Percentiles rank a stretch among this genome's conserved stretches.
Conservation (phyloP, 352 stramenopile species). For the Sclerospora graminicola region DNA sequence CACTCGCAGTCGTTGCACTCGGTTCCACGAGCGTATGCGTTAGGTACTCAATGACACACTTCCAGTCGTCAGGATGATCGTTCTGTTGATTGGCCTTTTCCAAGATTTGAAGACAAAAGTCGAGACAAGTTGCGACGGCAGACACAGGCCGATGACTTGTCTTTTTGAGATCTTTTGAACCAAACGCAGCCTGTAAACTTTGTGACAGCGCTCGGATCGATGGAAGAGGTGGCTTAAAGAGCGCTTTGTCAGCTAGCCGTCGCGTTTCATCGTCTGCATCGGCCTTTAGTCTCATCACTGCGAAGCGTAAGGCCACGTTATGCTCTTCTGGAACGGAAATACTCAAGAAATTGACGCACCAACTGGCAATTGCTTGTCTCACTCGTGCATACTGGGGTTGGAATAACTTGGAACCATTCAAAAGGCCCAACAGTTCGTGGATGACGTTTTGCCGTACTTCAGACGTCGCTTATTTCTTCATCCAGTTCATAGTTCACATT, state of each 20-base stretch:
- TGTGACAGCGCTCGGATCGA: conserved; percentile 17
- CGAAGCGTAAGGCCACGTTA: conserved; percentile 44
- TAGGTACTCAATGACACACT: too few species aligned
- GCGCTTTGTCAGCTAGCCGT: conserved; percentile 23
- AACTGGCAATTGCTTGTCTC: conserved; percentile 43
- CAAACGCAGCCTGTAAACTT: conserved; percentile 17
- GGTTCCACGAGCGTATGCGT: too few species aligned
- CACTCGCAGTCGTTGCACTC: too few species aligned
- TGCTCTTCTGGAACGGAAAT: conserved; percentile 9
- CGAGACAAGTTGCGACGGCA: conserved; percentile 35
- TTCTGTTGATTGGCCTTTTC: conserved; percentile 9
- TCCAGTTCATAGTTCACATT: too few species aligned
- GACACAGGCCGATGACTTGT: conserved; percentile 29
- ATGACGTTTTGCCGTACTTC: conserved; percentile 30
- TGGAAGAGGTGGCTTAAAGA: conserved; percentile 39
- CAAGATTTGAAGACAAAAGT: conserved; percentile 43
- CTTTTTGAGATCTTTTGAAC: conserved; percentile 25
- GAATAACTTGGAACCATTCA: conserved; percentile 51
- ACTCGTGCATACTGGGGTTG: conserved; percentile 49
- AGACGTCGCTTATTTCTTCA: conserved; percentile 7
- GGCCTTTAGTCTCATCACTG: conserved; percentile 34
- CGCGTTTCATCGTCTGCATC: conserved; percentile 34
- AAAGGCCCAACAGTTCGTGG: conserved; percentile 39
- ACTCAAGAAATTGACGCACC: conserved; percentile 36
- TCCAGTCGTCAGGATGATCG: too few species aligned